Conservation (phyloP, 164 flowering plant genomes). For the Stephania japonica region DNA sequence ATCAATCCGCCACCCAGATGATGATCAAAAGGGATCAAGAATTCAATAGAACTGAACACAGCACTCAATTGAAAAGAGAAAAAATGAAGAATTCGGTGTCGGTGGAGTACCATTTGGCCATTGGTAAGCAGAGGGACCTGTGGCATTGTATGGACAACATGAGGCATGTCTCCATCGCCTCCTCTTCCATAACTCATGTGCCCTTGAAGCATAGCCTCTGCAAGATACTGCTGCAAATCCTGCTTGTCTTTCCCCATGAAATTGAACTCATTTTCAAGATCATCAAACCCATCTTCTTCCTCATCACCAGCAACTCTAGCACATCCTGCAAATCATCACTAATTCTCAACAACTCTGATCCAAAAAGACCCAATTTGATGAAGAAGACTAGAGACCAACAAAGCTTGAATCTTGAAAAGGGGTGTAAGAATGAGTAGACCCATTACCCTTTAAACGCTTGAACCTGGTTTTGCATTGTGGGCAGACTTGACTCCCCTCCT, state of each 20-base stretch:
- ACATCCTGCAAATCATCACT: conserved; percentile 34
- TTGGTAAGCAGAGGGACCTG: conserved; percentile 36
- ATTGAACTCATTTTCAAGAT: conserved; percentile 53
- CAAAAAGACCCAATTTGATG: not conserved
- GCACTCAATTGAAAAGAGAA: not conserved
- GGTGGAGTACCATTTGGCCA: conserved; percentile 31
- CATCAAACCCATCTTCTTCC: conserved; percentile 56
- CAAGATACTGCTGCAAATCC: conserved; percentile 29
- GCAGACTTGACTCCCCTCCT: conserved; percentile 50
- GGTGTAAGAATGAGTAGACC: not conserved
- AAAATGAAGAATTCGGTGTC: not conserved
- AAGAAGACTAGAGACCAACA: not conserved
- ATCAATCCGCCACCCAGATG: not conserved
- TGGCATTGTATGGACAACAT: conserved; percentile 35
- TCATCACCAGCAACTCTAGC: conserved; percentile 62
- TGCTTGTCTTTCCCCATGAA: conserved; percentile 25
- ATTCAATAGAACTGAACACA: not conserved
- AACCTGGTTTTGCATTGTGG: conserved; percentile 60
- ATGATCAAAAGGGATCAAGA: not conserved
- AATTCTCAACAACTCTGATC: not conserved
- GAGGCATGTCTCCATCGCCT: conserved; percentile 32
- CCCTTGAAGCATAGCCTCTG: conserved; percentile 34
- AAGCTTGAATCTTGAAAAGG: not conserved
- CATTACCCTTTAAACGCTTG: conserved; percentile 45
- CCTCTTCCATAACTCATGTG: conserved; percentile 35